Evolutionary conservation across 352 stramenopile species (phyloP), one percentile per base, ranked within the genome.

Genomic region (Phytophthora syringae): DNA sequence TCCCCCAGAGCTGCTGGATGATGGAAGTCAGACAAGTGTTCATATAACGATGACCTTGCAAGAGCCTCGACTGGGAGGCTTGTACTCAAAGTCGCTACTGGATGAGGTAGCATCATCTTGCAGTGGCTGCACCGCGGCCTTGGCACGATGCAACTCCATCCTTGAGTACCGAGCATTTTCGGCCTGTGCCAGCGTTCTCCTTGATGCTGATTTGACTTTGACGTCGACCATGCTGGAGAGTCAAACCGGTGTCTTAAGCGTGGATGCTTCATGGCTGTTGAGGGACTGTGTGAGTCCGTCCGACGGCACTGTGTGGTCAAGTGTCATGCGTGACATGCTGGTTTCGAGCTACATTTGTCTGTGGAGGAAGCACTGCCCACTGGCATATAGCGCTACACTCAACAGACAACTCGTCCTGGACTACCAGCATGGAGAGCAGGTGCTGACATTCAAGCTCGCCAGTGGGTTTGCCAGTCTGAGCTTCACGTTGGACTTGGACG

Each of bases 241-340:
- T 22, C n/a, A 52, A 10, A 36, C 20, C 7, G 20, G 44, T 34
- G n/a, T 10, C 2, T 32, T 10, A 9, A 44, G 43, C 15, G 18
- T 64, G 2, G 58, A 72, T 24, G 58, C 27, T n/a, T 56, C 64
- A 1, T 72, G 64, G 64, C 24, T 59, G 25, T 43, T 72, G 10
- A 36, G 40, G 32, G 16, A 60, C 36, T 72, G 64, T 25, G 34
- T 67, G n/a, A 64, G 42, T n/a, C 64, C 64, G 16, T 63, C 37
- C 30, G 64, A 72, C 28, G 64, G 34, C 22, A 63, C 64, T 1
- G 22, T 54, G 13, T 72, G 57, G 64, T 61, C 57, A 0, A 56
- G 34, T 25, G 21, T 44, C 9, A 42, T 72, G 44, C 27, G 43
- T 5, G 32, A 65, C 20, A 21, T 47, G 21, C 57, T 72, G 11